A percentile compares a stretch with the other conserved stretches of the same genome.
Conservation (phyloP, 2,329 filamentous ascomycete genomes). For the Microdochium paspali region DNA sequence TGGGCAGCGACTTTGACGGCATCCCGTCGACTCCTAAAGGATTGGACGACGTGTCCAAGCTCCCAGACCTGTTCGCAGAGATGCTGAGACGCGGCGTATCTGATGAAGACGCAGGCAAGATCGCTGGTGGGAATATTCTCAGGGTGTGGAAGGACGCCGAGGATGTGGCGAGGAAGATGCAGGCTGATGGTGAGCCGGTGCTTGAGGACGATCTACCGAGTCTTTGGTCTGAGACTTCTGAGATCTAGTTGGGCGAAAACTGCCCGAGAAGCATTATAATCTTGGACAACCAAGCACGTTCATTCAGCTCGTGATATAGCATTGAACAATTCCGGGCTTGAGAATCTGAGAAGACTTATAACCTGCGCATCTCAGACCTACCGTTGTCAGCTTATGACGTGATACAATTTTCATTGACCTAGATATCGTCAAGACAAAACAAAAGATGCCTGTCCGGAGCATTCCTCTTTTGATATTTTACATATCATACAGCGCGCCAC, state of each 20-base stretch:
- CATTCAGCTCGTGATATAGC: too few relatives aligned
- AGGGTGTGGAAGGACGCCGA: slow-evolving; percentile 81
- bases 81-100: slow-evolving; percentile 65
- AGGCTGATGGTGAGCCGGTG: slow-evolving; percentile 41
- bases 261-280: not conserved
- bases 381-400: too few relatives aligned
- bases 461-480: not conserved
- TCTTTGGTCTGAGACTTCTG: slow-evolving; percentile 2
- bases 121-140: slow-evolving; percentile 73
- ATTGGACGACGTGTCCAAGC: slow-evolving; percentile 78
- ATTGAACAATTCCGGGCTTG: too few relatives aligned
- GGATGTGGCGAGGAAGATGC: slow-evolving; percentile 56
- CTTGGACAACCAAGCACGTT: too few relatives aligned
- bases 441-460: not conserved
- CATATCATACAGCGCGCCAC: not conserved
- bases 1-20: slow-evolving; percentile 86
- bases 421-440: not conserved
- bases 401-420: too few relatives aligned
- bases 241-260: not conserved
- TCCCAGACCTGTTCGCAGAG: slow-evolving; percentile 68
- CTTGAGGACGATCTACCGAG: slow-evolving; percentile 41
- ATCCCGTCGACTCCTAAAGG: slow-evolving; percentile 59
- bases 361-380: too few relatives aligned
- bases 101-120: slow-evolving; percentile 62
- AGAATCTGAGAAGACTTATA: too few relatives aligned